Conservation (phyloP, 495 filamentous ascomycete genomes). For the Penicillium maclennaniae region DNA sequence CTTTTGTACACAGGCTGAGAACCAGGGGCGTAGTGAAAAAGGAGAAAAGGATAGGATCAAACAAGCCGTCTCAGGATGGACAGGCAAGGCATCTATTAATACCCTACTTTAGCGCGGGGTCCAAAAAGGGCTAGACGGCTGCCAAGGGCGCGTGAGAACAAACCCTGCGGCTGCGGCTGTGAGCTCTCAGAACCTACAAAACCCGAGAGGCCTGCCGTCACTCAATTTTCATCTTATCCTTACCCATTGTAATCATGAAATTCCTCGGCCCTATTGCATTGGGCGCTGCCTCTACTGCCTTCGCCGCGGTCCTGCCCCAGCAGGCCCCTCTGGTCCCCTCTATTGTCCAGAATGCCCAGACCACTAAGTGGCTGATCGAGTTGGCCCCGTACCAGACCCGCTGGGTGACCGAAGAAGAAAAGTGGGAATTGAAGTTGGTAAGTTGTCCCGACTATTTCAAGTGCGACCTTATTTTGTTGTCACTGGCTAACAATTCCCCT, state of each 20-base stretch:
- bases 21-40: neutral
- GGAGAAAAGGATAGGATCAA: neutral
- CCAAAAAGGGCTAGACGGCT: conserved; percentile 19
- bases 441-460: conserved; percentile 16
- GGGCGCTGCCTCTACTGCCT: conserved; percentile 28
- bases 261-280: conserved; percentile 27
- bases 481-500: neutral
- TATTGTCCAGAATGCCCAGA: conserved; percentile 27
- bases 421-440: conserved; percentile 86
- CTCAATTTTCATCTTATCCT: conserved; percentile 1
- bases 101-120: conserved; percentile 21
- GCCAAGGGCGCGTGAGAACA: conserved; percentile 12
- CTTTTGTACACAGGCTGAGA: neutral
- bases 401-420: conserved; percentile 92
- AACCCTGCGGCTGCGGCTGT: conserved; percentile 3
- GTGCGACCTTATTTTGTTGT: neutral
- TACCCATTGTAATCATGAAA: conserved; percentile 26
- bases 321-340: conserved; percentile 34
- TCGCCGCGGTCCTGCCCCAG: conserved; percentile 36
- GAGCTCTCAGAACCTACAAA: conserved; percentile 8
- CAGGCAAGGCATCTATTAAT: conserved; percentile 8
- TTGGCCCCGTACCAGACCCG: conserved; percentile 75
- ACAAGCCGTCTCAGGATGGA: neutral
- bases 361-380: conserved; percentile 74
- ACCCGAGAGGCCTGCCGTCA: neutral